These are phyloP conservation scores for Aristolochia californica DNA, from an alignment of 164 flowering plant species.

Conservation along the genomic window DNA sequence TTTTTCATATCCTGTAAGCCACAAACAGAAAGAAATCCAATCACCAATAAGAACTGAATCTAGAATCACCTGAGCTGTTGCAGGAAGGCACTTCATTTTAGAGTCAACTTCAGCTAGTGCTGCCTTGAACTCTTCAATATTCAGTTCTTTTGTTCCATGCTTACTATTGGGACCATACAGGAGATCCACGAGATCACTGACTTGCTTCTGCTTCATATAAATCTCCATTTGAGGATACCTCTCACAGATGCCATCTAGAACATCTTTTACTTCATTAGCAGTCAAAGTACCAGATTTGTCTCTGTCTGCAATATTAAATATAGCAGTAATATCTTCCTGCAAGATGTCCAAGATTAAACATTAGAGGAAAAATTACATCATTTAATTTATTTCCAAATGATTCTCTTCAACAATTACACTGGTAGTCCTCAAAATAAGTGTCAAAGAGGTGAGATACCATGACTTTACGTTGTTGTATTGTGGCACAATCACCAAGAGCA, in stretches of 20 bases:
- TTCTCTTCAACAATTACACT: not conserved
- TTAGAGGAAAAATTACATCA: too few species aligned
- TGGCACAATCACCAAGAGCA: conserved; percentile 93
- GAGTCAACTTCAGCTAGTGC: conserved; percentile 79
- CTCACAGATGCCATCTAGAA: conserved; percentile 50
- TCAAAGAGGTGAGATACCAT: conserved; percentile 39
- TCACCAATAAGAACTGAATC: not conserved
- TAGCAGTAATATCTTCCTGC: conserved; percentile 76
- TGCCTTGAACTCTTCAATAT: conserved; percentile 60
- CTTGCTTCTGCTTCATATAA: conserved; percentile 54
- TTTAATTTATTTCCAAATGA: too few species aligned
- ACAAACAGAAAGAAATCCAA: not conserved
- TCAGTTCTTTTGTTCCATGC: conserved; percentile 47
- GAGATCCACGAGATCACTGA: conserved; percentile 47
- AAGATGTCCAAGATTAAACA: not conserved
- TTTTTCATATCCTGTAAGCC: not conserved
- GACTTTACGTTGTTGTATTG: conserved; percentile 84
- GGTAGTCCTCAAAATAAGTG: not conserved
- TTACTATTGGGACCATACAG: conserved; percentile 38
- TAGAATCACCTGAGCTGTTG: conserved; percentile 82
- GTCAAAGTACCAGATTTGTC: conserved; percentile 94
- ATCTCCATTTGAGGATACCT: conserved; percentile 87
- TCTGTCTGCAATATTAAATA: conserved; percentile 75
- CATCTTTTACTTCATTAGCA: conserved; percentile 62
- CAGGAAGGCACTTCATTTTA: conserved; percentile 83